Conservation (phyloP, 805 yeast genomes). For the Ogataea dorogensis region DNA sequence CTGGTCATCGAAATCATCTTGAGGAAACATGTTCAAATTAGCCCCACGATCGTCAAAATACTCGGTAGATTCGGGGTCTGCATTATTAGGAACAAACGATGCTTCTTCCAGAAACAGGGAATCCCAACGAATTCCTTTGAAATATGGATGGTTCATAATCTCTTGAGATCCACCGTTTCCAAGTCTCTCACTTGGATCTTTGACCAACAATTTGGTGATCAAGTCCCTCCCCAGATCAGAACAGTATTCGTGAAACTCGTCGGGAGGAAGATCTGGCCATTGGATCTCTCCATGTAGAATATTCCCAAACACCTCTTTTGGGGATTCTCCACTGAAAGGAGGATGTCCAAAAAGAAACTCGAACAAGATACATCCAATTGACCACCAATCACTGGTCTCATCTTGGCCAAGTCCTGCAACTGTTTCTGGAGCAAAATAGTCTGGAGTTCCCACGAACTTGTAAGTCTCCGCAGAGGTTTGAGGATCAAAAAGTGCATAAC, state of each 20-base stretch:
- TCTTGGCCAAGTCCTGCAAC: constrained; percentile 81
- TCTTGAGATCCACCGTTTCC: constrained; percentile 81
- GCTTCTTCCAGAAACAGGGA: constrained; percentile 67
- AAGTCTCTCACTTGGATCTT: constrained; percentile 65
- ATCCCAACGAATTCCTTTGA: constrained; percentile 72
- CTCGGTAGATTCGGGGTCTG: constrained; percentile 83
- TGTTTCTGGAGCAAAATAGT: constrained; percentile 95
- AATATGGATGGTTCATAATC: constrained; percentile 76
- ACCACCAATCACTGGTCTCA: constrained; percentile 97
- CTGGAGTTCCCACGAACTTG: constrained; percentile 95
- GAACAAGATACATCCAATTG: constrained; percentile 91
- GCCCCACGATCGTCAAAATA: constrained; percentile 94
- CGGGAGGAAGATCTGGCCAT: constrained; percentile 74
- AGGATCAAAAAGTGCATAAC: constrained; percentile 75
- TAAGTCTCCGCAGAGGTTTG: constrained; percentile 43
- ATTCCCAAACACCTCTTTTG: constrained; percentile 78
- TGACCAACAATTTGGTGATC: constrained; percentile 56
- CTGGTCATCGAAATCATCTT: constrained; percentile 34
- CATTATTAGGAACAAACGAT: constrained; percentile 76
- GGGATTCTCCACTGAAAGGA: constrained; percentile 84
- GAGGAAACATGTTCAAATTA: constrained; percentile 58
- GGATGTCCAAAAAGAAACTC: constrained; percentile 92
- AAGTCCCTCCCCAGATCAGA: constrained; percentile 72
- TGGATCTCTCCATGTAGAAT: constrained; percentile 71
- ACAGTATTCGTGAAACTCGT: constrained; percentile 52